Evolutionary conservation across 192 early-diverging fungal genomes (phyloP).

Genomic region (Gaertneriomyces sp.): DNA sequence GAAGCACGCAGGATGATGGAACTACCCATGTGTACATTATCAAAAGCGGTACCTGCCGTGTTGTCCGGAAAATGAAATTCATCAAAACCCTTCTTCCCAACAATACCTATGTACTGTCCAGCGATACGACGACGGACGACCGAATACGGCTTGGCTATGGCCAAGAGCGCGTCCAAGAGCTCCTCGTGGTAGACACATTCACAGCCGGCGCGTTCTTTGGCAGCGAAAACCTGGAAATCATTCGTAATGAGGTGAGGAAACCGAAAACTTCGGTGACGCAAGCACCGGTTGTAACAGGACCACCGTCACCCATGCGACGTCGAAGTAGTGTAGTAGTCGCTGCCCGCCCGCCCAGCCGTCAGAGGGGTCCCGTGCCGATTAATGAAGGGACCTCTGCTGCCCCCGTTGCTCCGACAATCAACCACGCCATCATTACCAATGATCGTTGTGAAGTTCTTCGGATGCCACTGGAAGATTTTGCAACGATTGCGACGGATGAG

Average conservation of each 20-base stretch:
- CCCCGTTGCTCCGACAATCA: background rate
- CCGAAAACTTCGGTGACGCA: background rate
- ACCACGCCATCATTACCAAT: slow-evolving; percentile 8
- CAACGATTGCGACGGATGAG: slow-evolving; percentile 1
- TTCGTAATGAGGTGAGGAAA: background rate
- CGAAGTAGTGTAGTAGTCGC: background rate
- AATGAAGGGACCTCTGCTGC: background rate
- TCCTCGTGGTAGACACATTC: slow-evolving; percentile 32
- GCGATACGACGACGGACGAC: background rate
- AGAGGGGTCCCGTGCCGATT: background rate
- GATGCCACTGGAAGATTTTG: slow-evolving; percentile 3
- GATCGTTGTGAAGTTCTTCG: slow-evolving; percentile 7
- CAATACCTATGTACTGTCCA: background rate
- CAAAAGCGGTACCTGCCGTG: slow-evolving; percentile 38
- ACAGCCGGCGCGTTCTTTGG: slow-evolving; percentile 35
- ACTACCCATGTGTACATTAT: background rate
- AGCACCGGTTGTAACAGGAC: background rate
- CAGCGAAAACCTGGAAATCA: slow-evolving; percentile 6
- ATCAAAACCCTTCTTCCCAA: slow-evolving; percentile 20
- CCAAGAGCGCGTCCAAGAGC: slow-evolving; percentile 24
- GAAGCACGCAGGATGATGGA: background rate
- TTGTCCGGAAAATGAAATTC: slow-evolving; percentile 35
- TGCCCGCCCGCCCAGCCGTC: background rate
- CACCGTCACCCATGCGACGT: background rate
- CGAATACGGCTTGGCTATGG: background rate